These are phyloP conservation scores for Beauveria brongniartii DNA, from an alignment of 2,329 filamentous ascomycete genomes.

Conservation along the genomic window DNA sequence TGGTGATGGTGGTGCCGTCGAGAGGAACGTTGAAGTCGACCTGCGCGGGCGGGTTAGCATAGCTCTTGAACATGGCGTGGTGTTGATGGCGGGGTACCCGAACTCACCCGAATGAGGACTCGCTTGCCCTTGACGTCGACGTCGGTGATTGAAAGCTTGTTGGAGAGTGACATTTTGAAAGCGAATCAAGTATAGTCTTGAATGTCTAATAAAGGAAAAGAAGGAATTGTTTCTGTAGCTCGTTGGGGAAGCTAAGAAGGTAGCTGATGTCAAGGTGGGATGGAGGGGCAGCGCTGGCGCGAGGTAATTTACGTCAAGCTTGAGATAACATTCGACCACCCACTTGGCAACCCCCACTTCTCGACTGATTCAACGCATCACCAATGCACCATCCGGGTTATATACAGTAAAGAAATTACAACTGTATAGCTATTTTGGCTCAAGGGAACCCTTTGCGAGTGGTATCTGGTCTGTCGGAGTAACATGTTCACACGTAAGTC, in stretches of 20 bases:
- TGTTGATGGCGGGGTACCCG: slow-evolving; percentile 22
- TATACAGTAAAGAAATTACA: too few species aligned
- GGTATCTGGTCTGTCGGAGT: too few species aligned
- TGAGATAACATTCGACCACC: background rate
- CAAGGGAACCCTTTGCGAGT: too few species aligned
- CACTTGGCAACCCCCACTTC: slow-evolving; percentile 1
- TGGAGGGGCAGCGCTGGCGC: slow-evolving; percentile 8
- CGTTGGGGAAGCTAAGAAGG: background rate
- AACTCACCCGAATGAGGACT: slow-evolving; percentile 87
- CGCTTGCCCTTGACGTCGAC: slow-evolving; percentile 97
- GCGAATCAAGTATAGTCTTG: slow-evolving; percentile 1
- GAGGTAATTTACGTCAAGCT: slow-evolving; percentile 9
- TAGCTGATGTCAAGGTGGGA: slow-evolving; percentile 5
- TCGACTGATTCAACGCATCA: background rate
- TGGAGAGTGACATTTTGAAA: slow-evolving; percentile 85
- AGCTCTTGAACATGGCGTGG: background rate
- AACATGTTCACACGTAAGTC: too few species aligned
- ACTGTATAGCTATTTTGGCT: too few species aligned
- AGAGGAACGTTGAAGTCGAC: slow-evolving; percentile 99
- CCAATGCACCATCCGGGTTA: too few species aligned
- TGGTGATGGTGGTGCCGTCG: slow-evolving; percentile 87
- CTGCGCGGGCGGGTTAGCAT: slow-evolving; percentile 36
- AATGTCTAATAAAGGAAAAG: background rate
- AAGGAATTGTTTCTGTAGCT: background rate
- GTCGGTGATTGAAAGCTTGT: slow-evolving; percentile 94